Evolutionary conservation across 192 early-diverging fungal genomes (phyloP).

Genomic region (Backusella westeae): DNA sequence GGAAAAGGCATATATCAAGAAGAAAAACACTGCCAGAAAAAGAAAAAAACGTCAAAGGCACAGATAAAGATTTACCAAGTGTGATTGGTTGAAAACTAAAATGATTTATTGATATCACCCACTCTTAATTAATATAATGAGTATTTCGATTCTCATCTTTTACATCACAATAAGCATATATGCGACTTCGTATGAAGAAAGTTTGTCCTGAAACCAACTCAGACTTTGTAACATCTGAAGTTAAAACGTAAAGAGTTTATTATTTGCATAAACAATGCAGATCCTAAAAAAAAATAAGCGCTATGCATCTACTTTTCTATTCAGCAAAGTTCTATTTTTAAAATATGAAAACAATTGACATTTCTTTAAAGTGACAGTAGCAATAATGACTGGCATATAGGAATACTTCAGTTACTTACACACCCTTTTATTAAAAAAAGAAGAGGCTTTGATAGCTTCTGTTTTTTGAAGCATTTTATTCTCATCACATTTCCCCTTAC

Average conservation of each 20-base stretch:
- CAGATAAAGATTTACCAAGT: background rate
- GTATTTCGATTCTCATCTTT: background rate
- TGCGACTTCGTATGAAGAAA: background rate
- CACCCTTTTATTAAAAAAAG: background rate
- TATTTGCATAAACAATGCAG: background rate
- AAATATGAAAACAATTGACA: background rate
- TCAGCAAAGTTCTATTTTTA: background rate
- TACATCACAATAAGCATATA: background rate
- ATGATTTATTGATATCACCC: background rate
- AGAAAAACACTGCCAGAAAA: background rate
- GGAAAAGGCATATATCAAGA: background rate
- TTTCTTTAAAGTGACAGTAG: background rate
- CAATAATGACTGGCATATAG: too few relatives aligned
- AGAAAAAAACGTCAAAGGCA: background rate
- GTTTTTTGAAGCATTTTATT: background rate
- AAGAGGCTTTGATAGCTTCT: background rate
- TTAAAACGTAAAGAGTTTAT: background rate
- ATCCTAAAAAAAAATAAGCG: background rate
- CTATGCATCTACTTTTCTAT: background rate
- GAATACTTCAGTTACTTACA: too few relatives aligned
- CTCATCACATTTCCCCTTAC: background rate
- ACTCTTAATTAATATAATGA: background rate
- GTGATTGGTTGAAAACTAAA: background rate
- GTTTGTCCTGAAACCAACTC: background rate
- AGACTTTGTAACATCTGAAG: background rate